Evolutionary conservation across 306 rosid genomes (phyloP).

Genomic region (Gastrolobium bilobum): DNA sequence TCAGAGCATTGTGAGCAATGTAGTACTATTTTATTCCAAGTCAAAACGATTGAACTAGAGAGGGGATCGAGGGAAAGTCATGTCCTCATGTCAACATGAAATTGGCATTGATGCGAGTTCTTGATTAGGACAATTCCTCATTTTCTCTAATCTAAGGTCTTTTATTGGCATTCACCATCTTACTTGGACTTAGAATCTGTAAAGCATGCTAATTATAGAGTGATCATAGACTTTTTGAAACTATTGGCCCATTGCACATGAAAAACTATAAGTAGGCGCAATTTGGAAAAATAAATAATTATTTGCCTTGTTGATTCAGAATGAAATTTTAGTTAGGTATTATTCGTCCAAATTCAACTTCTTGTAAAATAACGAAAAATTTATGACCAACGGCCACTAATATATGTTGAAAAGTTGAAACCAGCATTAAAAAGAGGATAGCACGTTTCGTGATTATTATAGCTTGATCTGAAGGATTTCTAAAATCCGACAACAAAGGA

Average conservation of each 20-base stretch:
- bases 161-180: constrained; percentile 29
- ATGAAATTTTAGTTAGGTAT: neutral
- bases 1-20: neutral
- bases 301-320: constrained; percentile 19
- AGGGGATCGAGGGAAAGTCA: constrained; percentile 6
- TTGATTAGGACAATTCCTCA: constrained; percentile 31
- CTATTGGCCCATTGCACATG: neutral
- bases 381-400: neutral
- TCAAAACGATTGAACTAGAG: constrained; percentile 11
- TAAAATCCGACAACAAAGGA: neutral
- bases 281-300: neutral
- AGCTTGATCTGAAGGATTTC: neutral
- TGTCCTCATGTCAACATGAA: constrained; percentile 18
- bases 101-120: constrained; percentile 37
- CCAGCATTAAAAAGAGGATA: neutral
- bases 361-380: neutral
- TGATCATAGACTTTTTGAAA: neutral
- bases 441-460: neutral
- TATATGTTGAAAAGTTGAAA: neutral
- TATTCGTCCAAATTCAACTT: neutral
- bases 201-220: neutral
- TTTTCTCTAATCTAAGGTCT: neutral
- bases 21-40: constrained; percentile 17
- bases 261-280: constrained; percentile 22
- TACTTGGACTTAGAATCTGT: neutral